phyloP scores from a whole-genome alignment of 2,329 filamentous ascomycete species.

The Dactylellina parvicollis region DNA sequence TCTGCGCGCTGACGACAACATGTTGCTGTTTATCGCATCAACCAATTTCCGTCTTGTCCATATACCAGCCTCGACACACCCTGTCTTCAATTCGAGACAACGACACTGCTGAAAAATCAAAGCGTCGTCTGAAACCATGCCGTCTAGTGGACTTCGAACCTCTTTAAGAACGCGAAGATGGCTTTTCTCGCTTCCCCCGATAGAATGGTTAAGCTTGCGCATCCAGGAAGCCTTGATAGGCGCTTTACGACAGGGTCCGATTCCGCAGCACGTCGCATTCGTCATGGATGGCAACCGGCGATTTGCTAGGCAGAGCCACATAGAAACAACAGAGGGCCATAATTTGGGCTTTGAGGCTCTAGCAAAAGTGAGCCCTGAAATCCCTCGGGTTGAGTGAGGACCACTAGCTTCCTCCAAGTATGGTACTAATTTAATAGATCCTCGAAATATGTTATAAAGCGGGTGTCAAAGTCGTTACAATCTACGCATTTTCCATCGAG shows the following conservation, averaged over 20 bases:
- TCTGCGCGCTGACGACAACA: neutral
- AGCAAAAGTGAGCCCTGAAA: constrained; percentile 71
- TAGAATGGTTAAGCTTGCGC: constrained; percentile 84
- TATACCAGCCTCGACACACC: neutral
- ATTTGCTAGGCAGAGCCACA: constrained; percentile 87
- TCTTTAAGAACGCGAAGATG: constrained; percentile 66
- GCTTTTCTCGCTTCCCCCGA: constrained; percentile 86
- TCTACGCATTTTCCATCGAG: constrained; percentile 98
- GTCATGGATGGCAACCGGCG: constrained; percentile 98
- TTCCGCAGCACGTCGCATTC: constrained; percentile 96
- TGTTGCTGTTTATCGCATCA: neutral
- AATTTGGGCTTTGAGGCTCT: constrained; percentile 95
- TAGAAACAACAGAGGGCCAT: constrained; percentile 96
- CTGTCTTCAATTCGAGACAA: neutral
- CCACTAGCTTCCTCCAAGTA: neutral
- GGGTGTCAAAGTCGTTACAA: constrained; percentile 94
- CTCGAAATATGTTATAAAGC: constrained; percentile 98
- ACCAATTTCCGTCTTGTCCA: neutral
- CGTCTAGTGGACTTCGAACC: constrained; percentile 46
- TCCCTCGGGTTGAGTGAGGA: neutral
- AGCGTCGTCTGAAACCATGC: constrained; percentile 6
- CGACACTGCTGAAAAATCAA: neutral
- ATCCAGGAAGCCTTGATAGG: constrained; percentile 87
- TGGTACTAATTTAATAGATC: constrained; percentile 65
- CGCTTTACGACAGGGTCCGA: constrained; percentile 85